phyloP scores from a whole-genome alignment of 129 eudicot species.

The Ambrosia artemisiifolia region DNA sequence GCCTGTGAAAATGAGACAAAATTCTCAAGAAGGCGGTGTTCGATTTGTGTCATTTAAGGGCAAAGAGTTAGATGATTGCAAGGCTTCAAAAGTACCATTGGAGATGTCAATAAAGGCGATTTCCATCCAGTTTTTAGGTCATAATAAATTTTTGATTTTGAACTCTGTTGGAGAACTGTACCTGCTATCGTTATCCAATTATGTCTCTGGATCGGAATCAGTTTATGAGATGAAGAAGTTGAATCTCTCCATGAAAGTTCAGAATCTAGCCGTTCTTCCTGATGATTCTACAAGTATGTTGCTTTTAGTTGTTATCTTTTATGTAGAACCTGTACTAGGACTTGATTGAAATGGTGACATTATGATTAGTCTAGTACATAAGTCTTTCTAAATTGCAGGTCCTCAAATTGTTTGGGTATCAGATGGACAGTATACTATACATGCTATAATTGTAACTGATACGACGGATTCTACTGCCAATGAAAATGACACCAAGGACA shows the following conservation, averaged over 20 bases:
- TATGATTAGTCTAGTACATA: slow-evolving; percentile 13
- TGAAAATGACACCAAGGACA: slow-evolving; percentile 38
- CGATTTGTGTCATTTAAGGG: slow-evolving; percentile 58
- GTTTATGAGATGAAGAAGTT: slow-evolving; percentile 49
- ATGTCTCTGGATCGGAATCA: slow-evolving; percentile 46
- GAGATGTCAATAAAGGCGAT: slow-evolving; percentile 53
- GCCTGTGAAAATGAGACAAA: slow-evolving; percentile 64
- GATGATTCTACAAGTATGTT: slow-evolving; percentile 56
- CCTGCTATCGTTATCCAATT: slow-evolving; percentile 46
- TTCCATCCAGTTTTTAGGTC: slow-evolving; percentile 62
- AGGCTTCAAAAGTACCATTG: slow-evolving; percentile 23
- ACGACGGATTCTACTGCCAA: slow-evolving; percentile 32
- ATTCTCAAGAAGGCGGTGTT: slow-evolving; percentile 53
- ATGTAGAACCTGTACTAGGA: not conserved
- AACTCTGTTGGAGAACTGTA: slow-evolving; percentile 68
- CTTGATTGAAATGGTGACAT: slow-evolving; percentile 16
- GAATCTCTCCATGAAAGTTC: slow-evolving; percentile 61
- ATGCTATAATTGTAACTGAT: slow-evolving; percentile 50
- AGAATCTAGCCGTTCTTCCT: slow-evolving; percentile 62
- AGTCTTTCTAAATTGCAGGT: slow-evolving; percentile 45
- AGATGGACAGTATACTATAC: slow-evolving; percentile 73
- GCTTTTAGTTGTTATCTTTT: slow-evolving; percentile 8
- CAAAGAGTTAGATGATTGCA: slow-evolving; percentile 34
- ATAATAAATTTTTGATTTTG: slow-evolving; percentile 59
- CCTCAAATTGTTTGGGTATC: slow-evolving; percentile 75